phyloP scores from a whole-genome alignment of 805 yeast species.

The Cyberlindnera mississippiensis region DNA sequence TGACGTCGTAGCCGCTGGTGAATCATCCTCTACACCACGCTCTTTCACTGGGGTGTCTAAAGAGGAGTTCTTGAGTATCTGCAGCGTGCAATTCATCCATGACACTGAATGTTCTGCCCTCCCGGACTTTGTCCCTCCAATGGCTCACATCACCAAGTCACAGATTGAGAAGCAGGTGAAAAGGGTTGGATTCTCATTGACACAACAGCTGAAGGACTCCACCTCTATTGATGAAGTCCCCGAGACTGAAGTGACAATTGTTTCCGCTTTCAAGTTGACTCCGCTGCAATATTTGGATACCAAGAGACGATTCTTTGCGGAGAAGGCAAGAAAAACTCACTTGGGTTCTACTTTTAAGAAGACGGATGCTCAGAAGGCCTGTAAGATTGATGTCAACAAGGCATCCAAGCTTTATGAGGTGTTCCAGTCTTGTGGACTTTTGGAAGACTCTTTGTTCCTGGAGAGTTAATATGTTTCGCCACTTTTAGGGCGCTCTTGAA shows the following conservation, averaged over 20 bases:
- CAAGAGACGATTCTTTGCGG: slow-evolving; percentile 81
- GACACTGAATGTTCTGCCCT: slow-evolving; percentile 10
- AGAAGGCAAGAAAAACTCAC: slow-evolving; percentile 75
- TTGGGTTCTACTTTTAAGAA: slow-evolving; percentile 80
- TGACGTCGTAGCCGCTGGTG: background rate
- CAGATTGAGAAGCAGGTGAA: slow-evolving; percentile 13
- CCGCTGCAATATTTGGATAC: slow-evolving; percentile 42
- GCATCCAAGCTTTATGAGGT: slow-evolving; percentile 90
- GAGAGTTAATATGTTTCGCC: too few species aligned
- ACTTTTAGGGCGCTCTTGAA: too few species aligned
- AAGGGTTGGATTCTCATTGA: slow-evolving; percentile 11
- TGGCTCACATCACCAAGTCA: slow-evolving; percentile 7
- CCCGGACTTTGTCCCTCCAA: slow-evolving; percentile 22
- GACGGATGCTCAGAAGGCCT: slow-evolving; percentile 97
- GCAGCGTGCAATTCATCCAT: slow-evolving; percentile 23
- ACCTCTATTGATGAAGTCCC: slow-evolving; percentile 7
- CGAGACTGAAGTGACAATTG: slow-evolving; percentile 14
- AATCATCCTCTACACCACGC: slow-evolving; percentile 3
- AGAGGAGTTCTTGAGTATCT: slow-evolving; percentile 10
- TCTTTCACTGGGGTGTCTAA: slow-evolving; percentile 6
- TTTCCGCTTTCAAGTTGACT: slow-evolving; percentile 19
- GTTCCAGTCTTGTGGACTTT: slow-evolving; percentile 89
- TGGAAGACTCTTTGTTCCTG: slow-evolving; percentile 60
- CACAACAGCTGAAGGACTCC: slow-evolving; percentile 12
- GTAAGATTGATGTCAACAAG: slow-evolving; percentile 94